Evolutionary conservation across 768 basidiomycete genomes (phyloP).

Genomic region (Lactifluus piperatus): DNA sequence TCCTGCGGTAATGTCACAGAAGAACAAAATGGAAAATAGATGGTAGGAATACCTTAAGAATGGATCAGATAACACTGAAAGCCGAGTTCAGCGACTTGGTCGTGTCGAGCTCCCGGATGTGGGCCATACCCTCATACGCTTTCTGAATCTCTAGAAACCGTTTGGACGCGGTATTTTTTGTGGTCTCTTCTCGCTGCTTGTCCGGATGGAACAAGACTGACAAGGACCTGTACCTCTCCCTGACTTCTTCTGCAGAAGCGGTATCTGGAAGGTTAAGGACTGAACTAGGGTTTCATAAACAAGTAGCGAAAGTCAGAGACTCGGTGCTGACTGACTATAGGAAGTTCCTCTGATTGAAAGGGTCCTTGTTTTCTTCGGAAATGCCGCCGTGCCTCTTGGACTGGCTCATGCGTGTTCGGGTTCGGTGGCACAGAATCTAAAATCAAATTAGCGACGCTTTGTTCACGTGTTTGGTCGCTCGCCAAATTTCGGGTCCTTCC

Average conservation of each 20-base stretch:
- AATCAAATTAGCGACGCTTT: too few relatives aligned
- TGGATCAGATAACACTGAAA: conserved; percentile 20
- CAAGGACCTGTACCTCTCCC: conserved; percentile 61
- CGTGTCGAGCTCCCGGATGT: background rate
- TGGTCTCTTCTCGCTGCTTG: conserved; percentile 54
- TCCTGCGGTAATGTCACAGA: conserved; percentile 10
- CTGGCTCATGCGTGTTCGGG: conserved; percentile 16
- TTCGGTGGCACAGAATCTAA: background rate
- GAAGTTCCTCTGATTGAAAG: conserved; percentile 17
- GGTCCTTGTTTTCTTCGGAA: background rate
- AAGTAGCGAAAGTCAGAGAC: background rate
- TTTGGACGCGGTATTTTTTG: conserved; percentile 50
- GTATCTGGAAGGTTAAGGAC: conserved; percentile 61
- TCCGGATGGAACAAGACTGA: conserved; percentile 83
- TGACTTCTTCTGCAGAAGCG: conserved; percentile 60
- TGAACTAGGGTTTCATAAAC: conserved; percentile 32
- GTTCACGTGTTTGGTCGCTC: background rate
- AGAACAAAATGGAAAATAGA: conserved; percentile 20
- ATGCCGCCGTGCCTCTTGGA: conserved; percentile 4
- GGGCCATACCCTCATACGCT: conserved; percentile 63
- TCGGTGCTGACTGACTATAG: conserved; percentile 16
- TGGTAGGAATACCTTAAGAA: conserved; percentile 13
- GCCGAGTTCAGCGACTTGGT: background rate
- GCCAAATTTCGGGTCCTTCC: conserved; percentile 11
- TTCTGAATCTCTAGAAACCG: conserved; percentile 72